Evolutionary conservation across 2,329 filamentous ascomycete genomes (phyloP).

Genomic region (Orbilia blumenaviensis): DNA sequence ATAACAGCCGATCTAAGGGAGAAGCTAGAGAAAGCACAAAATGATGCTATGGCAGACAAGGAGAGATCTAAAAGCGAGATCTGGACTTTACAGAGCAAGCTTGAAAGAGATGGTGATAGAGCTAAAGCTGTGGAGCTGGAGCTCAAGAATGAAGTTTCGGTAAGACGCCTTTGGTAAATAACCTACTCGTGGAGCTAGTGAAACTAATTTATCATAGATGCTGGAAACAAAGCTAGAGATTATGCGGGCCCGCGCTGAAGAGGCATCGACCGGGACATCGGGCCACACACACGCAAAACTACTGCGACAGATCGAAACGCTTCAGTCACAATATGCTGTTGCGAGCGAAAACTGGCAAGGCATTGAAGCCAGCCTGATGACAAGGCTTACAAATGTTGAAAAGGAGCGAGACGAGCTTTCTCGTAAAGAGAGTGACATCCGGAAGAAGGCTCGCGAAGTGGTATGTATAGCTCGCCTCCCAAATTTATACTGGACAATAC

Average conservation of each 20-base stretch:
- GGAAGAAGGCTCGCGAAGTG: slow-evolving; percentile 86
- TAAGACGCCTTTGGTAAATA: slow-evolving; percentile 56
- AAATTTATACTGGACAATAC: neutral
- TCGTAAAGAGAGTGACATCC: slow-evolving; percentile 83
- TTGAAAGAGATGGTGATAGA: slow-evolving; percentile 76
- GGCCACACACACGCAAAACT: slow-evolving; percentile 89
- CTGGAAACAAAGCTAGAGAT: slow-evolving; percentile 91
- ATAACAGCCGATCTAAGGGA: slow-evolving; percentile 68
- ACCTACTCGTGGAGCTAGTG: neutral
- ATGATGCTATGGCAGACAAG: slow-evolving; percentile 54
- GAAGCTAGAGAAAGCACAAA: slow-evolving; percentile 54
- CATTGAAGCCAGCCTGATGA: slow-evolving; percentile 85
- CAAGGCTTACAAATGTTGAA: slow-evolving; percentile 79
- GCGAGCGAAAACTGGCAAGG: slow-evolving; percentile 98
- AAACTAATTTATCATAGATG: slow-evolving; percentile 62
- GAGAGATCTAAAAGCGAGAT: slow-evolving; percentile 69
- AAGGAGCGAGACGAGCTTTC: slow-evolving; percentile 89
- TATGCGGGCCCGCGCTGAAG: slow-evolving; percentile 84
- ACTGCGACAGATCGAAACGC: slow-evolving; percentile 89
- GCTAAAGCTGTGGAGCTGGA: slow-evolving; percentile 74
- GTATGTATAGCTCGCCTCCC: slow-evolving; percentile 64
- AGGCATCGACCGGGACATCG: slow-evolving; percentile 81
- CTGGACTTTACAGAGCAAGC: slow-evolving; percentile 78
- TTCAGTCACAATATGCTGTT: slow-evolving; percentile 93
- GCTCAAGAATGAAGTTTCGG: slow-evolving; percentile 74